Percentiles rank a stretch among this genome's conserved stretches.
These are phyloP conservation scores for Trichophyton verrucosum DNA, from an alignment of 2,329 filamentous ascomycete genomes.

Conservation along the genomic window DNA sequence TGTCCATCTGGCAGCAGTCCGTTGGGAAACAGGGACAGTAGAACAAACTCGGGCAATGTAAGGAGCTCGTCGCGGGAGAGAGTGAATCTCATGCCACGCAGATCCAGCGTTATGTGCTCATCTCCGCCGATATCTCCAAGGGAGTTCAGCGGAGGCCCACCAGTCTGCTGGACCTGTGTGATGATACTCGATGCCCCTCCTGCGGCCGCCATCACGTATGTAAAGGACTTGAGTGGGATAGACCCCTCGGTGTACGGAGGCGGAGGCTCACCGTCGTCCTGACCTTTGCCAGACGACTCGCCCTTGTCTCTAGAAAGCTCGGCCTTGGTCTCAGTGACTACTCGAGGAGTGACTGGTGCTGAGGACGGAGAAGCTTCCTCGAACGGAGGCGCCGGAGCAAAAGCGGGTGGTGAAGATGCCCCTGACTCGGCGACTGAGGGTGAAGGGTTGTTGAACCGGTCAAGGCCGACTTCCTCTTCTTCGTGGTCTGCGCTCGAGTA, in stretches of 20 bases:
- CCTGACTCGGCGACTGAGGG: constrained; percentile 36
- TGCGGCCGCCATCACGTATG: constrained; percentile 95
- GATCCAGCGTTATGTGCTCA: constrained; percentile 88
- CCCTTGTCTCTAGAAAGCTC: constrained; percentile 67
- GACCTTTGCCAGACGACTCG: constrained; percentile 53
- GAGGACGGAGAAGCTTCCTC: constrained; percentile 36
- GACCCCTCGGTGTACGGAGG: constrained; percentile 81
- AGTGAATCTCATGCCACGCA: constrained; percentile 67
- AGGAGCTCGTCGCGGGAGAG: constrained; percentile 89
- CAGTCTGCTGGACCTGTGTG: constrained; percentile 94
- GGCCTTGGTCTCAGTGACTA: constrained; percentile 66
- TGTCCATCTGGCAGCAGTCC: constrained; percentile 95
- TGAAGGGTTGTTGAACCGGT: constrained; percentile 23
- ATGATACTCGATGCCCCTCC: constrained; percentile 97
- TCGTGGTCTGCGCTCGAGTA: constrained; percentile 40
- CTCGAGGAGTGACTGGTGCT: constrained; percentile 34
- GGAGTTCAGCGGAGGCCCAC: constrained; percentile 70
- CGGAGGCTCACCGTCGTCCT: constrained; percentile 78
- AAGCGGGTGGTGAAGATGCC: constrained; percentile 37
- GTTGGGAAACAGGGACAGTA: constrained; percentile 95
- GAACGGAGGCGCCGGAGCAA: constrained; percentile 41
- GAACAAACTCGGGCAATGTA: constrained; percentile 90
- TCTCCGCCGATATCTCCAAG: constrained; percentile 57
- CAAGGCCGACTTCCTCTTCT: constrained; percentile 17
- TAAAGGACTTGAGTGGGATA: constrained; percentile 82